Conservation (phyloP, 2,329 filamentous ascomycete genomes). For the Botrytis fragariae region DNA sequence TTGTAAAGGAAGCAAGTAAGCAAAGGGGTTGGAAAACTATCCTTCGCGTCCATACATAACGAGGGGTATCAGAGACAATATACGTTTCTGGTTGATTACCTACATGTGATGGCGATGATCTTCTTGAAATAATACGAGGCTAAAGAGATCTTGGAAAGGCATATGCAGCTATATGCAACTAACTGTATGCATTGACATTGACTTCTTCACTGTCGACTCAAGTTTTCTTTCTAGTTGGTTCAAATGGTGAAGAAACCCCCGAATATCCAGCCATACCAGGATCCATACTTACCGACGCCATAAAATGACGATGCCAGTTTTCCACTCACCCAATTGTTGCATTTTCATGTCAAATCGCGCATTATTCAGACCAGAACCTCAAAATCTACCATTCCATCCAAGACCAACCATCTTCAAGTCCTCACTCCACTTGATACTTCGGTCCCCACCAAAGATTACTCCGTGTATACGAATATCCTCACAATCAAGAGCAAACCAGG, state of each 20-base stretch:
- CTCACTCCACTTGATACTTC: constrained; percentile 1
- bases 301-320: neutral
- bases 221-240: neutral
- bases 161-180: neutral
- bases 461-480: neutral
- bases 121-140: neutral
- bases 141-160: neutral
- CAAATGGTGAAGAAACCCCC: neutral
- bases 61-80: neutral
- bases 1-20: neutral
- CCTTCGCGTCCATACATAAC: neutral
- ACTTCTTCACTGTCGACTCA: neutral
- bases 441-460: neutral
- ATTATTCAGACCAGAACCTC: neutral
- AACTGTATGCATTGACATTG: neutral
- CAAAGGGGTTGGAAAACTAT: neutral
- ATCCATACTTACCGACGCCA: neutral
- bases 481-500: neutral
- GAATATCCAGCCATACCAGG: neutral
- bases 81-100: neutral
- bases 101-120: neutral
- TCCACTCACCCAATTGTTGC: neutral
- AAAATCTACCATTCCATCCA: neutral
- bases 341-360: constrained; percentile 6
- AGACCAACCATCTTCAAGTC: neutral